These are phyloP conservation scores for Calonectria montana DNA, from an alignment of 2,329 filamentous ascomycete species.

Conservation along the genomic window DNA sequence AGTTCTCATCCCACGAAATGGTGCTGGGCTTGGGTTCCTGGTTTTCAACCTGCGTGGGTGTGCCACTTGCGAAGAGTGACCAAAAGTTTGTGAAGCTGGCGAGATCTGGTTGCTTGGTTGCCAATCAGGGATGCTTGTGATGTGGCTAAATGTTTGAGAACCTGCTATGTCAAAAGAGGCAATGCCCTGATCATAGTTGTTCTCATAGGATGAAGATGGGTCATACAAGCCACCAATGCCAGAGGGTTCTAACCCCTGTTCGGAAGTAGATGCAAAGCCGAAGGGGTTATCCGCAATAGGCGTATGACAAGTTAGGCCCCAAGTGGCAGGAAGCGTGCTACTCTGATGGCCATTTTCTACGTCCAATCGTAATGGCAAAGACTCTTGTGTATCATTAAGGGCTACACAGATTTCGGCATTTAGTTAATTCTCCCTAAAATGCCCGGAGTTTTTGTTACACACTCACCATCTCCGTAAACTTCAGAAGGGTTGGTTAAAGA, in stretches of 20 bases:
- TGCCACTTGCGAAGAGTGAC: not conserved
- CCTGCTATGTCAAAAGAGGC: not conserved
- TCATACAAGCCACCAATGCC: not conserved
- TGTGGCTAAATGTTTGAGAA: not conserved
- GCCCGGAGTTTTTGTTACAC: not conserved
- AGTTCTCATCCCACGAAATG: not conserved
- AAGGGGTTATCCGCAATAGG: not conserved
- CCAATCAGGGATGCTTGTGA: not conserved
- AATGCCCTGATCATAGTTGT: not conserved
- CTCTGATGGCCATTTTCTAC: not conserved
- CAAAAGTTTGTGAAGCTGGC: not conserved
- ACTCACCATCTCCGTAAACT: not conserved
- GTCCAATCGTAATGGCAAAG: not conserved
- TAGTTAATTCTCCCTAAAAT: not conserved
- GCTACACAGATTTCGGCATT: not conserved
- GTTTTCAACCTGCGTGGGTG: not conserved
- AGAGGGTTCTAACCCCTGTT: not conserved
- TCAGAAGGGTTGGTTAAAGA: not conserved
- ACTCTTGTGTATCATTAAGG: not conserved
- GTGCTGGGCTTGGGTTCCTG: not conserved
- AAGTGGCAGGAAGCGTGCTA: not conserved
- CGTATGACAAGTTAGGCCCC: not conserved
- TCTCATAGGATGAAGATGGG: not conserved
- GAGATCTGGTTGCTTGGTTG: not conserved
- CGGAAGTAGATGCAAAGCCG: not conserved